Percentiles rank a stretch among this genome's conserved stretches.
Evolutionary conservation across 1,284 basidiomycete genomes (phyloP).

Genomic region (Ustilago xerochloae): DNA sequence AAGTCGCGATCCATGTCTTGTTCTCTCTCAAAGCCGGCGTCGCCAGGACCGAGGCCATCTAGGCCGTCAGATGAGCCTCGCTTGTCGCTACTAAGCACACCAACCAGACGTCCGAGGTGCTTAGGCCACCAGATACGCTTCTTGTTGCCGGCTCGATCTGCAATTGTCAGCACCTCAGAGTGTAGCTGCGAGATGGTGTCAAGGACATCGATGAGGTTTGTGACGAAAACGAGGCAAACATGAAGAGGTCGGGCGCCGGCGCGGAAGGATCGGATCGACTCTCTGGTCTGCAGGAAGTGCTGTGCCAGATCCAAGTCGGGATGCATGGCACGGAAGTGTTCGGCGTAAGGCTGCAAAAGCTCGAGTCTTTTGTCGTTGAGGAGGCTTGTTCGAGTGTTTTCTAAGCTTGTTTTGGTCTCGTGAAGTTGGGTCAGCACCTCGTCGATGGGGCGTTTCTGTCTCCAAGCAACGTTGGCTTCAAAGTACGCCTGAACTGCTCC

Average conservation of each 20-base stretch:
- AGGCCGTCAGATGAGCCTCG: slow-evolving; percentile 32
- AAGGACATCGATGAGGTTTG: slow-evolving; percentile 70
- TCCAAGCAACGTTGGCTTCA: slow-evolving; percentile 61
- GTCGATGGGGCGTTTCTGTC: slow-evolving; percentile 53
- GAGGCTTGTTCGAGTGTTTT: slow-evolving; percentile 17
- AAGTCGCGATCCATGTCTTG: slow-evolving; percentile 36
- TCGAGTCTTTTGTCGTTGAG: slow-evolving; percentile 70
- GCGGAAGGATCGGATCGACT: slow-evolving; percentile 35
- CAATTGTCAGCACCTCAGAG: slow-evolving; percentile 70
- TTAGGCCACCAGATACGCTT: slow-evolving; percentile 73
- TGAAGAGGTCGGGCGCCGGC: slow-evolving; percentile 70
- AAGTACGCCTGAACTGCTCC: slow-evolving; percentile 66
- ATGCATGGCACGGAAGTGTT: slow-evolving; percentile 44
- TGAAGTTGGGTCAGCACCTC: slow-evolving; percentile 41
- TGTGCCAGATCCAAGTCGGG: slow-evolving; percentile 32
- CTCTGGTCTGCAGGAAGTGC: slow-evolving; percentile 38
- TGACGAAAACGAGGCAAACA: slow-evolving; percentile 72
- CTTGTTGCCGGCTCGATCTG: slow-evolving; percentile 68
- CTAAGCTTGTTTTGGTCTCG: slow-evolving; percentile 68
- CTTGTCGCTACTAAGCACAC: slow-evolving; percentile 47
- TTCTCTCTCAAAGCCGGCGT: slow-evolving; percentile 33
- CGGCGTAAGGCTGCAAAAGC: slow-evolving; percentile 71
- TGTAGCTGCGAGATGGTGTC: slow-evolving; percentile 72
- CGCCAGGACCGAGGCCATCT: slow-evolving; percentile 26
- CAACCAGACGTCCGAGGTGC: slow-evolving; percentile 70